Conservation (phyloP, 257 asterid species). For the Nicotiana knightiana region DNA sequence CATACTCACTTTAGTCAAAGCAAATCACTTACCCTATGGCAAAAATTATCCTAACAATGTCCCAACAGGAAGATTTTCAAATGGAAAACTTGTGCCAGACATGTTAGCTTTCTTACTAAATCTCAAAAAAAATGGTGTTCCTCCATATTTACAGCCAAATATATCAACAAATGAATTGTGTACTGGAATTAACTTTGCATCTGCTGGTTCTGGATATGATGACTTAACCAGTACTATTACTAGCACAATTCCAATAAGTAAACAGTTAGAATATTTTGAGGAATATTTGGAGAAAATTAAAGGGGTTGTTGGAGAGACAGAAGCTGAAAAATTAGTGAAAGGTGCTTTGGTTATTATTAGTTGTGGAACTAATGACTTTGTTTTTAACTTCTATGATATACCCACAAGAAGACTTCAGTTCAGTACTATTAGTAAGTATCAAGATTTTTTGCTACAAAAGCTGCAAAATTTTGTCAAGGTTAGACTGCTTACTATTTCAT, state of each 20-base stretch:
- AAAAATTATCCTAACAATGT: not conserved
- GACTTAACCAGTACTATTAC: not conserved
- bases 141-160: slow-evolving; percentile 1
- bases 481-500: not conserved
- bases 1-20: not conserved
- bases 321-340: not conserved
- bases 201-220: slow-evolving; percentile 10
- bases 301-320: not conserved
- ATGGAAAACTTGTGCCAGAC: slow-evolving; percentile 13
- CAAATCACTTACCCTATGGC: slow-evolving; percentile 3
- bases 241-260: not conserved
- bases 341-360: not conserved
- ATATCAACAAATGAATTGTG: not conserved
- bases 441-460: not conserved
- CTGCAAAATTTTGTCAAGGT: slow-evolving; percentile 7
- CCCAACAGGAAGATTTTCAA: not conserved
- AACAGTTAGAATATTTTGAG: not conserved
- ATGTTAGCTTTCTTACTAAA: not conserved
- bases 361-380: slow-evolving; percentile 11
- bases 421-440: not conserved
- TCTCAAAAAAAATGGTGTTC: not conserved
- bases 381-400: not conserved
- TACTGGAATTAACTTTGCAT: slow-evolving; percentile 8
- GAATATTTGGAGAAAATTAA: slow-evolving; percentile 1
- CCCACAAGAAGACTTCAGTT: not conserved